These are phyloP conservation scores for Phytophthora hybrid DNA, from an alignment of 352 stramenopile species.

Conservation along the genomic window DNA sequence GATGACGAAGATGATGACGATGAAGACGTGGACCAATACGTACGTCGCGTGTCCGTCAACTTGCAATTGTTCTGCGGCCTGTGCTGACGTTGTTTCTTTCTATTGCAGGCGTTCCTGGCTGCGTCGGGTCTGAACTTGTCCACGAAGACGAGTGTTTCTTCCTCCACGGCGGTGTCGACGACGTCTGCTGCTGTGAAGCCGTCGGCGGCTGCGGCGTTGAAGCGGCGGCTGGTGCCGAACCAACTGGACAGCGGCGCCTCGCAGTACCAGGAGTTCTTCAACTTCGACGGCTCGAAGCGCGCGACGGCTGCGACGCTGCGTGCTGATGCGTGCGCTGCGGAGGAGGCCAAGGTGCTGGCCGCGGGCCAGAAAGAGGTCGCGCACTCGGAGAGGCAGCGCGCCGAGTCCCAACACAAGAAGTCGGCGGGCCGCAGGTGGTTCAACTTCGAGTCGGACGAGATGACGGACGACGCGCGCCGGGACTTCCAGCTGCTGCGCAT, in stretches of 20 bases:
- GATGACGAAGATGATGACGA: conserved; percentile 45
- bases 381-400: conserved; percentile 60
- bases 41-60: conserved; percentile 30
- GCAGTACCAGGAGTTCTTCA: conserved; percentile 47
- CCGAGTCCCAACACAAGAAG: conserved; percentile 57
- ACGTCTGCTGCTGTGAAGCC: background rate
- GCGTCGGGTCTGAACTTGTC: conserved; percentile 57
- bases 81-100: conserved; percentile 8
- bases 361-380: conserved; percentile 48
- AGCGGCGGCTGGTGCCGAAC: conserved; percentile 55
- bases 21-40: conserved; percentile 61
- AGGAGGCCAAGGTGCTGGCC: conserved; percentile 60
- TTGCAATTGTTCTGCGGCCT: background rate
- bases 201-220: conserved; percentile 20
- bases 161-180: background rate
- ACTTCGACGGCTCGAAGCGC: conserved; percentile 38
- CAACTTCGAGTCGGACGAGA: conserved; percentile 90
- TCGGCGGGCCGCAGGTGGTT: conserved; percentile 91
- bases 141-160: background rate
- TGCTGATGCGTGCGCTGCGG: conserved; percentile 46
- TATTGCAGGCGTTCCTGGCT: conserved; percentile 51
- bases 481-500: conserved; percentile 95
- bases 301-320: conserved; percentile 41
- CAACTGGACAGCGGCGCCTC: conserved; percentile 74
- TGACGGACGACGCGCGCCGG: conserved; percentile 87